phyloP scores from a whole-genome alignment of 2,329 filamentous ascomycete genomes.

The Claviceps pusilla region DNA sequence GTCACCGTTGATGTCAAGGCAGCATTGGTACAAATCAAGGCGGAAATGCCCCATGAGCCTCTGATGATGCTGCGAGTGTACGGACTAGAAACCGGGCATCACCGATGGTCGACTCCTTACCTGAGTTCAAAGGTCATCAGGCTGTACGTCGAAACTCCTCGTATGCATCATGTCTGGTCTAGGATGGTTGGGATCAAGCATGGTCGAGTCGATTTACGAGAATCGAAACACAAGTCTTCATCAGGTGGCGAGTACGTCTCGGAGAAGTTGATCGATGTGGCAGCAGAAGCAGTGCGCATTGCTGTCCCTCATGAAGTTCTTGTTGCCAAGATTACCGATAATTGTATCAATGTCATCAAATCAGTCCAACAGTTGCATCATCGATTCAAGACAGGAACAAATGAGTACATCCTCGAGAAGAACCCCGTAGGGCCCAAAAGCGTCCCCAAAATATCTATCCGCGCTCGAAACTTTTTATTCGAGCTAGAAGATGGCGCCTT shows the following conservation, averaged over 20 bases:
- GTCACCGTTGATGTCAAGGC: conserved; percentile 71
- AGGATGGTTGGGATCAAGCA: conserved; percentile 72
- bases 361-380: conserved; percentile 83
- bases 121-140: conserved; percentile 61
- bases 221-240: conserved; percentile 54
- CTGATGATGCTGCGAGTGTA: conserved; percentile 81
- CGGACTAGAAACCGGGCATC: conserved; percentile 64
- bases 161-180: conserved; percentile 72
- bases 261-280: conserved; percentile 72
- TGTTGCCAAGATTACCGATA: conserved; percentile 84
- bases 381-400: conserved; percentile 72
- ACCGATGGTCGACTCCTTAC: conserved; percentile 79
- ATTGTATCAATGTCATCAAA: conserved; percentile 76
- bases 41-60: conserved; percentile 77
- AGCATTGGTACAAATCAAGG: conserved; percentile 73
- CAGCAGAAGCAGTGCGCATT: conserved; percentile 70
- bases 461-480: conserved; percentile 69
- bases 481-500: conserved; percentile 93
- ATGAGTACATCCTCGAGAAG: conserved; percentile 80
- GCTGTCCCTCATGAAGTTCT: conserved; percentile 85
- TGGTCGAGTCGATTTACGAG: conserved; percentile 64
- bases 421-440: conserved; percentile 71
- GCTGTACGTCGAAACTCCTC: conserved; percentile 77
- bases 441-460: conserved; percentile 72
- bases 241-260: conserved; percentile 43